A percentile compares a stretch with the other conserved stretches of the same genome.
Conservation (phyloP, 2,329 filamentous ascomycete genomes). For the Fusarium torulosum region DNA sequence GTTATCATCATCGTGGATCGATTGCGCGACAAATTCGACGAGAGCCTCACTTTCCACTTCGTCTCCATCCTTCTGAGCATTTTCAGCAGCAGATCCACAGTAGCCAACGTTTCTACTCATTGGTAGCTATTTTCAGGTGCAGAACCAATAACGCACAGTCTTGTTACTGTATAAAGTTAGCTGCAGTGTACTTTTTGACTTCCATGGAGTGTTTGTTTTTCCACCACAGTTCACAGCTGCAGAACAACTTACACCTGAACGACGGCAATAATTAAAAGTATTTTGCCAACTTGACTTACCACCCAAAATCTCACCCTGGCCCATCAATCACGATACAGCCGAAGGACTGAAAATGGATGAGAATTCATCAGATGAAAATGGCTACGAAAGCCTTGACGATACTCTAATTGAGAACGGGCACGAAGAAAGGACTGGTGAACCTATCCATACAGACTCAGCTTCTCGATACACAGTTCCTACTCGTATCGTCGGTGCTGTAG, state of each 20-base stretch:
- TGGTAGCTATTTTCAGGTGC: conserved; percentile 1
- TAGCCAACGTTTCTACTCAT: not conserved
- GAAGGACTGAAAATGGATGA: not conserved
- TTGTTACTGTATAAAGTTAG: conserved; percentile 8
- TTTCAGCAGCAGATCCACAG: not conserved
- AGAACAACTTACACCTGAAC: conserved; percentile 19
- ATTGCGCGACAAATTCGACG: conserved; percentile 1
- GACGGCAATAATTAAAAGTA: not conserved
- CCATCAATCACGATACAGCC: not conserved
- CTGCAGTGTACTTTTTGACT: conserved; percentile 3
- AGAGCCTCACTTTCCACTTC: not conserved
- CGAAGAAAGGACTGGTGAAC: conserved; percentile 2
- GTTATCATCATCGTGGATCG: conserved; percentile 31
- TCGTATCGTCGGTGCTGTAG: conserved; percentile 56
- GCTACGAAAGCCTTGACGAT: conserved; percentile 41
- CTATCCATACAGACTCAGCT: conserved; percentile 43
- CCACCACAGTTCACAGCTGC: not conserved
- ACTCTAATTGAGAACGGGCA: conserved; percentile 22
- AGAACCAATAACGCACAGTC: not conserved
- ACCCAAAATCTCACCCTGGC: not conserved
- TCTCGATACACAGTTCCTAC: conserved; percentile 54
- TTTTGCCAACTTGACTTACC: not conserved
- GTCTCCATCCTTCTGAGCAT: not conserved
- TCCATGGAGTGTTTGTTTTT: conserved; percentile 26
- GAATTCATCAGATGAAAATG: conserved; percentile 42